Conservation (phyloP, 2,329 filamentous ascomycete species). For the Didymosphaeria variabile region DNA sequence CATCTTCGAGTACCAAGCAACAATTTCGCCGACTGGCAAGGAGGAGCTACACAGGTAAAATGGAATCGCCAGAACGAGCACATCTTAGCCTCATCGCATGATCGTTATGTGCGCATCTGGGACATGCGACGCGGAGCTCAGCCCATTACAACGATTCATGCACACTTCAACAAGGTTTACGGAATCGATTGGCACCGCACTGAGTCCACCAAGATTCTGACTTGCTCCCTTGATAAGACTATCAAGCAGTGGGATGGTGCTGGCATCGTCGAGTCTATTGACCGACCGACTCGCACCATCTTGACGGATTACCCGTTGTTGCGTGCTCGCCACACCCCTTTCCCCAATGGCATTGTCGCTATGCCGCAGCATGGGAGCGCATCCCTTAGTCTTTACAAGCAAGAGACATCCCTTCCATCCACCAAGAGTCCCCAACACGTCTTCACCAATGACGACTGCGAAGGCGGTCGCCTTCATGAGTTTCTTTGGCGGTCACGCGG, state of each 20-base stretch:
- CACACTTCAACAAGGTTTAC: slow-evolving; percentile 93
- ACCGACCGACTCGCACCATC: slow-evolving; percentile 67
- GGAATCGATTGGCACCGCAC: slow-evolving; percentile 94
- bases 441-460: slow-evolving; percentile 65
- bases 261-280: slow-evolving; percentile 59
- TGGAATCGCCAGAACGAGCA: slow-evolving; percentile 90
- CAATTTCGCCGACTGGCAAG: slow-evolving; percentile 91
- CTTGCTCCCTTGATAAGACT: slow-evolving; percentile 88
- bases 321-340: slow-evolving; percentile 90
- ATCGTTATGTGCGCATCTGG: slow-evolving; percentile 88
- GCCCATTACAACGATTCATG: slow-evolving; percentile 83
- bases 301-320: slow-evolving; percentile 86
- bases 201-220: slow-evolving; percentile 75
- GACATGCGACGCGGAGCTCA: slow-evolving; percentile 81
- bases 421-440: slow-evolving; percentile 55
- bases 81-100: slow-evolving; percentile 89
- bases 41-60: slow-evolving; percentile 93
- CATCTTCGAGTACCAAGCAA: slow-evolving; percentile 14
- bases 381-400: slow-evolving; percentile 84
- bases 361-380: slow-evolving; percentile 93
- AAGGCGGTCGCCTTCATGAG: slow-evolving; percentile 74
- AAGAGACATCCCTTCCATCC: slow-evolving; percentile 53
- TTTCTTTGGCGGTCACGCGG: slow-evolving; percentile 90
- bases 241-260: slow-evolving; percentile 94
- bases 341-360: slow-evolving; percentile 83